Percentiles rank a stretch among this genome's conserved stretches.
Conservation (phyloP, 768 basidiomycete species). For the Leccinum arenicola region DNA sequence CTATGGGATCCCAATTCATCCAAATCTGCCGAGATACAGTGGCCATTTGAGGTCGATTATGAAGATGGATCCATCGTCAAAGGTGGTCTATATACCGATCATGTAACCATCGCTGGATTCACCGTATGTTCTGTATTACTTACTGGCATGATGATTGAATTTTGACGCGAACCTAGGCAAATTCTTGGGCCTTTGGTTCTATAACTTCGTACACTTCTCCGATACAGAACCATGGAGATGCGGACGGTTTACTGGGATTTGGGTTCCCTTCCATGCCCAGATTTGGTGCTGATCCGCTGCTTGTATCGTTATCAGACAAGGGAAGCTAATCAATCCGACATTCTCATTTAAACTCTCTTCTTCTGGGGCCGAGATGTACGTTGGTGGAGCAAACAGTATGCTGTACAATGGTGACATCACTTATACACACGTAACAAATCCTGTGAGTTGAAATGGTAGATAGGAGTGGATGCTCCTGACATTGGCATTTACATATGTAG, state of each 20-base stretch:
- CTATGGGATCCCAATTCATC: background rate
- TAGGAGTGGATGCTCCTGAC: background rate
- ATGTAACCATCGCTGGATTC: background rate
- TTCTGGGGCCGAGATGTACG: background rate
- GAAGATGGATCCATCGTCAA: background rate
- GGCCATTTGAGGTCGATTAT: background rate
- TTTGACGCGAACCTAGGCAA: background rate
- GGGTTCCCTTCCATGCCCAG: background rate
- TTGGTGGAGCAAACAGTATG: background rate
- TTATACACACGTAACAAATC: background rate
- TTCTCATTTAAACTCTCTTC: background rate
- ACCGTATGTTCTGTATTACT: background rate
- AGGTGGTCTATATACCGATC: background rate
- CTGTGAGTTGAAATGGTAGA: background rate
- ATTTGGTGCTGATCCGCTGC: background rate
- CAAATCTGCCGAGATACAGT: background rate
- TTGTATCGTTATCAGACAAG: background rate
- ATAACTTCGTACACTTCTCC: background rate
- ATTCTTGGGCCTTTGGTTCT: background rate
- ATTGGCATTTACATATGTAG: background rate
- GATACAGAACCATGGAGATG: background rate
- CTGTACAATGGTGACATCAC: background rate
- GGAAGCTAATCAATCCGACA: background rate
- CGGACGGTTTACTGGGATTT: background rate
- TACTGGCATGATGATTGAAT: background rate